Evolutionary conservation across 495 filamentous ascomycete genomes (phyloP), one percentile per base, ranked within the genome.

Genomic region (Cryomyces minteri): DNA sequence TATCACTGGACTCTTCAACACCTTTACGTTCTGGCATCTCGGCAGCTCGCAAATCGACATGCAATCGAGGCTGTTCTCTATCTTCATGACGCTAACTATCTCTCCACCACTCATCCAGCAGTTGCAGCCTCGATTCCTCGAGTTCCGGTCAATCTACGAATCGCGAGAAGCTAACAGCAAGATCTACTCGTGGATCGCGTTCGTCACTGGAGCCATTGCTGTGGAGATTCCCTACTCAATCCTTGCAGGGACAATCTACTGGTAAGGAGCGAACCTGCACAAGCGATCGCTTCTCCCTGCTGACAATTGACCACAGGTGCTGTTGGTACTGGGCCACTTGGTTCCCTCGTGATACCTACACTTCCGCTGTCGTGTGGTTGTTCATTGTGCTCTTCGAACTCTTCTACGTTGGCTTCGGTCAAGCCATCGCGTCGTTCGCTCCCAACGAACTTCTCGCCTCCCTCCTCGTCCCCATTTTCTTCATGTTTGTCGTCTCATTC

Each of bases 361-460:
- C 57, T 5, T 66, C 68, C 3, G 78, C 71, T 5, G 75, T 66
- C 39, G 58, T 67, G 8, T 79, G 70, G 67, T 64, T 80, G 58
- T 58, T 71, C 41, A 58, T 82, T 5, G 71, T 82, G 58, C 57
- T 82, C 6, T 85, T 78, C 57, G 79, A 87, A 56, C 50, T 82
- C 31, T 87, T 72, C 60, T 86, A 84, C 51, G 65, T 84, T 43
- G 68, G 74, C 28, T 77, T 88, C 48, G 80, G 80, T 1, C 80
- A 86, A 59, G 75, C 77, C 49, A 84, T 90, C 40, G 84, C 84
- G 0, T 67, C 83, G 0, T 69, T 85, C 49, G 65, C 74, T 8
- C 80, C 82, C 0, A 84, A 84, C 56, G 74, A 81, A 34, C 67
- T 84, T 4, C 69, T 86, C 33, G 80, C 80, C 11, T 77, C 73